Evolutionary conservation across 768 basidiomycete species (phyloP), one percentile per base, ranked within the genome.

Genomic region (Neoboletus brunneissimus): DNA sequence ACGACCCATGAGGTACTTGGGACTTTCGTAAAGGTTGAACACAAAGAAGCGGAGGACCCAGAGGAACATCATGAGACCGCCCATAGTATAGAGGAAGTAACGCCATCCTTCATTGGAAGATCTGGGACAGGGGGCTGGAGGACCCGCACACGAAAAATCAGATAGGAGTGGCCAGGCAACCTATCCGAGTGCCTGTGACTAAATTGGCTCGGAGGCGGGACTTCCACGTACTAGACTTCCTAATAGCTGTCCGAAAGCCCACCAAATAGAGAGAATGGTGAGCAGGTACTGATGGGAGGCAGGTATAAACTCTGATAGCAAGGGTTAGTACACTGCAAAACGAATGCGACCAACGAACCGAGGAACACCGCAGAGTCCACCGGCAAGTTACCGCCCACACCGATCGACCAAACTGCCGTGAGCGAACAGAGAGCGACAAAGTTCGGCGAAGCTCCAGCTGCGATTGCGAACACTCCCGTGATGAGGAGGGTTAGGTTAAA

Each of bases 281-380:
- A 91, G 74, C 4, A 91, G 76, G 63, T 88, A 90, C 63, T 91
- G 89, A 58, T 90, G 87, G 1, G 82, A 81, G 3, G 81, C 80
- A 0, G 89, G 89, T 0, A 88, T 66, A 63, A 88, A 88, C 62
- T 91, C 87, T 85, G 53, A 31, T 5, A 47, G 12, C 1, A 16
- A 47, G 18, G 5, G n/a, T 61, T 45, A 22, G 27, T 25, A 29
- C 15, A 15, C 12, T 8, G 11, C 9, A 15, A 47, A 32, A 53
- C 9, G 35, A 54, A 45, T 25, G 10, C 1, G 23, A 35, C n/a
- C 12, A 44, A 68, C 77, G 41, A 41, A 85, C 85, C 88, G 9
- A 91, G 76, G 70, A 91, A 91, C 23, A 90, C 81, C 0, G 88
- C 84, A 35, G 84, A 85, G 63, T 90, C 89, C 0, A 90, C 88